These are phyloP conservation scores for Phialophora macrospora DNA, from an alignment of 2,329 filamentous ascomycete species.

Conservation along the genomic window DNA sequence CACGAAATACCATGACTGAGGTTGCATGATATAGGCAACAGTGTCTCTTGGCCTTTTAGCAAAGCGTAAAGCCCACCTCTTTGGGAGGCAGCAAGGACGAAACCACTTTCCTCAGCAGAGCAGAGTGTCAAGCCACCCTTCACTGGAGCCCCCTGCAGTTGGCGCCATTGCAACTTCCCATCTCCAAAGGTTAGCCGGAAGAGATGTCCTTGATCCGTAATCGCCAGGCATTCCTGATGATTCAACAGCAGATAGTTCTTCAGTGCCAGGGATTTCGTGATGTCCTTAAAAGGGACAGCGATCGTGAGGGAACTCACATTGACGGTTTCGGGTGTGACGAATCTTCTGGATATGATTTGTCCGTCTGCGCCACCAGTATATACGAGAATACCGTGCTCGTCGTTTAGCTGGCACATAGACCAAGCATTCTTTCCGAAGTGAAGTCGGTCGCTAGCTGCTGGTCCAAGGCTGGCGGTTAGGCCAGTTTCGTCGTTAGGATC, in stretches of 20 bases:
- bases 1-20: conserved; percentile 23
- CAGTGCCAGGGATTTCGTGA: conserved; percentile 22
- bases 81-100: conserved; percentile 25
- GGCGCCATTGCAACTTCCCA: conserved; percentile 10
- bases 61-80: conserved; percentile 20
- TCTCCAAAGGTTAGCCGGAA: conserved; percentile 13
- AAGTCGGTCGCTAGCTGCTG: conserved; percentile 63
- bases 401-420: conserved; percentile 62
- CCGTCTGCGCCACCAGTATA: conserved; percentile 88
- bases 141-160: conserved; percentile 1
- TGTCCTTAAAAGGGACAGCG: conserved; percentile 24
- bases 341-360: conserved; percentile 52
- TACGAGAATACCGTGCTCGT: conserved; percentile 50
- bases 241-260: conserved; percentile 34
- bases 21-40: conserved; percentile 5
- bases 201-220: conserved; percentile 31
- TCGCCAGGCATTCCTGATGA: conserved; percentile 26
- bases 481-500: conserved; percentile 22
- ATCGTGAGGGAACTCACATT: conserved; percentile 2
- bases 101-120: neutral
- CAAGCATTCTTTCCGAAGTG: conserved; percentile 92
- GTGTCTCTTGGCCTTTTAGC: neutral
- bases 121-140: conserved; percentile 21
- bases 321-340: conserved; percentile 20
- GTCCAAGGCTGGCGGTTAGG: conserved; percentile 38